Evolutionary conservation across 2,329 filamentous ascomycete species (phyloP), one percentile per base, ranked within the genome.

Genomic region (Trichoderma polysporum): DNA sequence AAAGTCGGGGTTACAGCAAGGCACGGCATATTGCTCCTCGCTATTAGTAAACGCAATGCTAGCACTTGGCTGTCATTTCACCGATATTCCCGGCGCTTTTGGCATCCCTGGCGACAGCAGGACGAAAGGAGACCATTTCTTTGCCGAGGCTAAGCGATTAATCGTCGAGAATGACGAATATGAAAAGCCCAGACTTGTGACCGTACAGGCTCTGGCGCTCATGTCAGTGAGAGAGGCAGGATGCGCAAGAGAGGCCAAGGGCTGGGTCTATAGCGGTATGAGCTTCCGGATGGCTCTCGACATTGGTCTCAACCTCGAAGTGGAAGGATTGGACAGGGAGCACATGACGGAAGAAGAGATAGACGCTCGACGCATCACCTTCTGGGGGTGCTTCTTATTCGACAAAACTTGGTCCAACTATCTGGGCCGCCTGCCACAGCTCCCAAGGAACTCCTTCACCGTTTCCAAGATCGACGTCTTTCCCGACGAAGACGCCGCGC

Each of bases 321-420:
- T 91, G 1, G 86, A 87, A 19, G 88, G 88, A 9, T 84, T 92
- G 67, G 86, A 85, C 67, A 84, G 81, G 67, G 83, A 85, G 59
- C 78, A 82, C 31, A 84, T 94, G 70, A 88, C 89, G 68, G 92
- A 97, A 67, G 86, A 91, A 54, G 94, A 97, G 77, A 86, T 96
- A 45, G 95, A 99, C 79, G 94, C 93, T 2, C 85, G 95, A 45
- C 86, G 92, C 62, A 90, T 98, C 49, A 98, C 95, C 0, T 98
- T 97, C 75, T 98, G 95, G 95, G 95, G 95, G 7, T 97, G 94
- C 76, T 98, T 95, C 78, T 80, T 97, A n/a, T 97, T 98, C 76
- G 95, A 99, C 81, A 98, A 97, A 84, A 97, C 93, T 77, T 98
- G 94, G 94, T 97, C 94, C 58, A 98, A 97, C 76, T 98, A 98